Evolutionary conservation across 1,284 basidiomycete genomes (phyloP), one percentile per base, ranked within the genome.

Genomic region (Irpex sp.): DNA sequence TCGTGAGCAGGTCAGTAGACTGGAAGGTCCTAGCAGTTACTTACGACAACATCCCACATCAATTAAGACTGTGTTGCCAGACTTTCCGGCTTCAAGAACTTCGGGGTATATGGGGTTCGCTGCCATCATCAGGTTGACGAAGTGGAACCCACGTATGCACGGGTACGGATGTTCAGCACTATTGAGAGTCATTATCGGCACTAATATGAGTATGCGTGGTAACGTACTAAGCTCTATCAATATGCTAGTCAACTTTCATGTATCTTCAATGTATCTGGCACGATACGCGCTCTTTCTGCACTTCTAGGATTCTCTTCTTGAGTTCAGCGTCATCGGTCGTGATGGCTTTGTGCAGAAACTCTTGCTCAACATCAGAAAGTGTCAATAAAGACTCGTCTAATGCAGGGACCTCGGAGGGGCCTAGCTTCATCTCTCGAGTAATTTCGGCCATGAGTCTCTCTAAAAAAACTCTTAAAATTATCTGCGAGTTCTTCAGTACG

Each of bases 1-100:
- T 37, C 56, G 17, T 34, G 44, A 13, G 17, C 17, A 15, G 26
- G 21, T 26, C 1, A 5, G 48, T 31, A 15, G 19, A 7, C 26
- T 26, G 26, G 19, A 34, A 17, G 17, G 31, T 49, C 36, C 17
- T 21, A 6, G 15, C n/a, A 5, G 36, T 21, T n/a, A 70, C 75
- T 19, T 58, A 79, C 76, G 77, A 67, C 74, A 75, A 61, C 76
- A 78, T 3, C 76, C 77, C 1, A 78, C 58, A 55, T 77, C 76
- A 9, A 78, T 66, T 61, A 77, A 71, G 0, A 71, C 40, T 8
- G 72, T 71, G 19, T 69, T 36, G 3, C 66, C 69, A 0, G 57
- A 38, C 55, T 67, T 70, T 5, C 71, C 73, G 0, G 69, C 68
- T n/a, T 66, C 67, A 36, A 78, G 57, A 6, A 77, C 69, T 11